These are phyloP conservation scores for Polytrichum formosum DNA, from an alignment of 225 moss, liverwort and hornwort genomes.

Conservation along the genomic window DNA sequence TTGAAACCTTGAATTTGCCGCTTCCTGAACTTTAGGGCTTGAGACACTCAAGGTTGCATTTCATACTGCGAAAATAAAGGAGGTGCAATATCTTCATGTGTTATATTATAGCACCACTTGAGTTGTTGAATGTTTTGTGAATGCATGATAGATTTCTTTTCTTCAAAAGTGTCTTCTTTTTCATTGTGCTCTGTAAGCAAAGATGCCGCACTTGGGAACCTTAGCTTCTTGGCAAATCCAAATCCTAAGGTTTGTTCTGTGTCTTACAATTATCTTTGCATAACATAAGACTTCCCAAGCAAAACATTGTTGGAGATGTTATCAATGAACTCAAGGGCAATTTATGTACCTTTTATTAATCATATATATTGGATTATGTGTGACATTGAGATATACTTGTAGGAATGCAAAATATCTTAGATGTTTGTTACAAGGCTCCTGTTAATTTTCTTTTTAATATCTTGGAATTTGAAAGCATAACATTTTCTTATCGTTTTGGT, in stretches of 20 bases:
- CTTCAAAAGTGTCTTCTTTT: no score
- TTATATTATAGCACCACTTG: no score
- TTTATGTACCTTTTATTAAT: slow-evolving; percentile 21
- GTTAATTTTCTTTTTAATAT: background rate
- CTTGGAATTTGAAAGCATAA: no score
- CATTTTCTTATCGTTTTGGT: slow-evolving; percentile 3
- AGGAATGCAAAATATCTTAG: no score
- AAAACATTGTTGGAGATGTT: slow-evolving; percentile 69
- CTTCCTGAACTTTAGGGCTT: slow-evolving; percentile 66
- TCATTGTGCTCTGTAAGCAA: no score
- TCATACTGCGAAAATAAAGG: slow-evolving; percentile 56
- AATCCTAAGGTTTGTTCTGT: background rate
- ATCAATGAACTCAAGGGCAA: slow-evolving; percentile 60
- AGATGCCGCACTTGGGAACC: no score
- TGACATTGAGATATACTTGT: no score
- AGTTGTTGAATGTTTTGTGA: no score
- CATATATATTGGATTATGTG: background rate
- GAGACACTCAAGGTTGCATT: slow-evolving; percentile 70
- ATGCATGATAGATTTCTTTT: no score
- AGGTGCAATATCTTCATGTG: slow-evolving; percentile 24
- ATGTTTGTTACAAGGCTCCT: background rate
- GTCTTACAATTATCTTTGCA: slow-evolving; percentile 57
- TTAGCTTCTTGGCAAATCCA: background rate
- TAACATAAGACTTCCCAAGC: slow-evolving; percentile 58
- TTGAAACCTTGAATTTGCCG: slow-evolving; percentile 60